These are phyloP conservation scores for Auriscalpium microsporum DNA, from an alignment of 768 basidiomycete genomes.

Conservation along the genomic window DNA sequence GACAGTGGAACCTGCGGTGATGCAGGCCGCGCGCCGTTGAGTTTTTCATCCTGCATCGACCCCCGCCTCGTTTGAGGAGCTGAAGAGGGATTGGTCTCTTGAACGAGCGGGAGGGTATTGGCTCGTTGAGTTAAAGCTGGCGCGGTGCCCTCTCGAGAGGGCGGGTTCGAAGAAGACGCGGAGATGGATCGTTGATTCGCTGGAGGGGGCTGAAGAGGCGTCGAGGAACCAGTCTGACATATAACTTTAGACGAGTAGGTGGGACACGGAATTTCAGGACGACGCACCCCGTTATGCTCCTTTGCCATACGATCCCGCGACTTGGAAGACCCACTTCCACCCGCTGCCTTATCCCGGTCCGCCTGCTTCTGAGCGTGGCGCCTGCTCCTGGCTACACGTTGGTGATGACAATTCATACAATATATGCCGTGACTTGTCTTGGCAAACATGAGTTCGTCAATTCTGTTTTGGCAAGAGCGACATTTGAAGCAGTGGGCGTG, in stretches of 20 bases:
- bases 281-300: conserved; percentile 23
- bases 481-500: conserved; percentile 99
- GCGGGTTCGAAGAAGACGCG: neutral
- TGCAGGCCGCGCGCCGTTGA: no score
- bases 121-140: no score
- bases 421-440: conserved; percentile 98
- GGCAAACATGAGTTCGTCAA: conserved; percentile 97
- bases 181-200: neutral
- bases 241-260: neutral
- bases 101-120: no score
- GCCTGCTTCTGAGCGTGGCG: conserved; percentile 87
- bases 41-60: neutral
- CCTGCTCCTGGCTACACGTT: conserved; percentile 88
- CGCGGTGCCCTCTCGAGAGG: neutral
- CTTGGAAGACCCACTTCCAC: conserved; percentile 35
- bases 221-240: neutral
- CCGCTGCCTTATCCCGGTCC: conserved; percentile 33
- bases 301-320: conserved; percentile 21
- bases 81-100: neutral
- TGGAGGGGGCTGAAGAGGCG: neutral
- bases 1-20: no score
- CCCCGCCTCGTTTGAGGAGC: neutral
- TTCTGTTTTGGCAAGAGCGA: conserved; percentile 86
- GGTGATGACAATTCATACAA: conserved; percentile 98
- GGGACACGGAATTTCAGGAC: neutral